Conservation (phyloP, 2,329 filamentous ascomycete genomes). For the Septoria petroselini region DNA sequence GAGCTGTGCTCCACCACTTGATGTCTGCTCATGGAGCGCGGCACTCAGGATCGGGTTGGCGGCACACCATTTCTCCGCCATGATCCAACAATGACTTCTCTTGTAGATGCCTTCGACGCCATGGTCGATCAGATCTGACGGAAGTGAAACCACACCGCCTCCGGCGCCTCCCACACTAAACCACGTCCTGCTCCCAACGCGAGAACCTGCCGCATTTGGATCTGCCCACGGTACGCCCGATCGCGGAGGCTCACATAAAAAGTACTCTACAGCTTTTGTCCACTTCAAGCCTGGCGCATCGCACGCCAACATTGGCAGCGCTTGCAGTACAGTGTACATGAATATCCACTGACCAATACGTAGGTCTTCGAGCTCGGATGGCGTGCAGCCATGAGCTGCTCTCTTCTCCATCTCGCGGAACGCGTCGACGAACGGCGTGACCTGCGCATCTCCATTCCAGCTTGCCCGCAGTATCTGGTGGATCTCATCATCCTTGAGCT, state of each 20-base stretch:
- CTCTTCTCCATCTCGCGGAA: slow-evolving; percentile 70
- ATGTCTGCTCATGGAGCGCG: slow-evolving; percentile 30
- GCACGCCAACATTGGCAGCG: slow-evolving; percentile 71
- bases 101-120: slow-evolving; percentile 66
- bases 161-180: slow-evolving; percentile 67
- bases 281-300: slow-evolving; percentile 69
- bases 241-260: slow-evolving; percentile 72
- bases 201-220: slow-evolving; percentile 51
- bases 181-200: slow-evolving; percentile 56
- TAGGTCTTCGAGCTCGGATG: slow-evolving; percentile 67
- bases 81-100: slow-evolving; percentile 66
- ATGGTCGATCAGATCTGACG: slow-evolving; percentile 63
- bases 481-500: slow-evolving; percentile 75
- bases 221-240: slow-evolving; percentile 68
- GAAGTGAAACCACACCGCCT: slow-evolving; percentile 59
- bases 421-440: slow-evolving; percentile 61
- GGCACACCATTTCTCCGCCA: slow-evolving; percentile 60
- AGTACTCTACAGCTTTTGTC: slow-evolving; percentile 74
- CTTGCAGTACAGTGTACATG: slow-evolving; percentile 73
- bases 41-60: slow-evolving; percentile 38
- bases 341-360: slow-evolving; percentile 79
- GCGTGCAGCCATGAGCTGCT: slow-evolving; percentile 61
- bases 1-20: slow-evolving; percentile 9
- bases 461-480: slow-evolving; percentile 72
- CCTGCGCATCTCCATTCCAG: slow-evolving; percentile 71